Conservation (phyloP, 2,329 filamentous ascomycete species). For the Plectosphaerella cucumerina region DNA sequence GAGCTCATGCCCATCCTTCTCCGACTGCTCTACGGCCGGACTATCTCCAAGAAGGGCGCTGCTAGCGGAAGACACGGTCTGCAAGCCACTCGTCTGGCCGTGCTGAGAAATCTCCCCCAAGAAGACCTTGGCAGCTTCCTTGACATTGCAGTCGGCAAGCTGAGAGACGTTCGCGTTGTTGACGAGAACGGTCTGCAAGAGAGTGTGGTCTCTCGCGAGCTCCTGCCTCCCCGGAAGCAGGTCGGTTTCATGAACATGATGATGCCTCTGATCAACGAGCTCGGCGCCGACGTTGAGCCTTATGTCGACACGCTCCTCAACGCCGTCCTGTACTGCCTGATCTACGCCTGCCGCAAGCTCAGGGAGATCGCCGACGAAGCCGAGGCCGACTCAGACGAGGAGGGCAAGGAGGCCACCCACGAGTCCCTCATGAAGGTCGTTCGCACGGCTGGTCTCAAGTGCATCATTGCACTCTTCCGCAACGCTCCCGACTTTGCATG, state of each 20-base stretch:
- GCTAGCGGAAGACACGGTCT: constrained; percentile 76
- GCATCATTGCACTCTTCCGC: constrained; percentile 72
- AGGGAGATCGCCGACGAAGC: constrained; percentile 31
- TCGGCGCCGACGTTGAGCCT: constrained; percentile 67
- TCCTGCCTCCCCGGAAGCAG: constrained; percentile 71
- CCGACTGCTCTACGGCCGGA: constrained; percentile 81
- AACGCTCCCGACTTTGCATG: constrained; percentile 69
- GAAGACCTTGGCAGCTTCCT: constrained; percentile 78
- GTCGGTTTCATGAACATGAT: constrained; percentile 91
- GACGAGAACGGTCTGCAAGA: constrained; percentile 44
- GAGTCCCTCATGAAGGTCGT: constrained; percentile 62
- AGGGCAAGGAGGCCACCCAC: constrained; percentile 38
- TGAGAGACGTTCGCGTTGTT: constrained; percentile 58
- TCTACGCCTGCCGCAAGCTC: constrained; percentile 62
- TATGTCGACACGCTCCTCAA: constrained; percentile 69
- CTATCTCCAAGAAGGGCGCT: constrained; percentile 76
- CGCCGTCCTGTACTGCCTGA: constrained; percentile 75
- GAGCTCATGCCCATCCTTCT: constrained; percentile 83
- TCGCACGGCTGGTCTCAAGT: constrained; percentile 74
- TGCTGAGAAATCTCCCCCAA: constrained; percentile 72
- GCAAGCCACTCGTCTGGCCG: constrained; percentile 74
- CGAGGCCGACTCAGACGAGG: constrained; percentile 33
- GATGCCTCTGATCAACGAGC: constrained; percentile 77
- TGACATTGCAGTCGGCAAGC: constrained; percentile 70
- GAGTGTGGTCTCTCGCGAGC: constrained; percentile 50